Evolutionary conservation across 306 rosid species (phyloP).

Genomic region (Castanospermum australe): DNA sequence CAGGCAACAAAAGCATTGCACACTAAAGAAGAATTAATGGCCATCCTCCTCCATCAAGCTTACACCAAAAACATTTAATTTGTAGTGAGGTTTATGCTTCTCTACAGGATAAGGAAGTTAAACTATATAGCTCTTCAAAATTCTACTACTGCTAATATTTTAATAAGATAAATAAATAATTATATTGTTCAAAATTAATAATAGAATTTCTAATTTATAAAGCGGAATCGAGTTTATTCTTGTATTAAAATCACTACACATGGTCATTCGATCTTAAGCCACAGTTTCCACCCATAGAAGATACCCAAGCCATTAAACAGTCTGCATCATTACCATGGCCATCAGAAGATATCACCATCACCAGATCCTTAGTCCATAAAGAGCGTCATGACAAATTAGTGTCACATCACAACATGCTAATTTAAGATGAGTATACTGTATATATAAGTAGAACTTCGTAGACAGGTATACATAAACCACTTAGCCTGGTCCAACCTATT

Average conservation of each 20-base stretch:
- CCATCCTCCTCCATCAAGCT: not conserved
- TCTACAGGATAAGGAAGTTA: not conserved
- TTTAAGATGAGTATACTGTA: not conserved
- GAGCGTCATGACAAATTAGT: not conserved
- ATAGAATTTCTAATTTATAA: not conserved
- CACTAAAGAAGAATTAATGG: not conserved
- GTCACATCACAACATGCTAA: not conserved
- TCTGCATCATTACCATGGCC: not conserved
- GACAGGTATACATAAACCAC: too few species aligned
- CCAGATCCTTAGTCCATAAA: not conserved
- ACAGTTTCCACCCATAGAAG: not conserved
- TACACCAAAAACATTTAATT: not conserved
- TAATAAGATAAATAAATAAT: not conserved
- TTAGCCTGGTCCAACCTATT: not conserved
- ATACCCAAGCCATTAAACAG: not conserved
- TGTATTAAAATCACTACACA: not conserved
- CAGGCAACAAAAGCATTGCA: not conserved
- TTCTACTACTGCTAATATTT: not conserved
- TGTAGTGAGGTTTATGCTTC: slow-evolving; percentile 4
- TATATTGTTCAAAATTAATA: not conserved
- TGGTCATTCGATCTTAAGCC: not conserved
- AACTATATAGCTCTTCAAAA: not conserved
- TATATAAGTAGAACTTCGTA: not conserved
- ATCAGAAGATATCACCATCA: not conserved
- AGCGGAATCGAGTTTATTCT: not conserved